These are phyloP conservation scores for Exidia glandulosa DNA, from an alignment of 768 basidiomycete genomes.

Conservation along the genomic window DNA sequence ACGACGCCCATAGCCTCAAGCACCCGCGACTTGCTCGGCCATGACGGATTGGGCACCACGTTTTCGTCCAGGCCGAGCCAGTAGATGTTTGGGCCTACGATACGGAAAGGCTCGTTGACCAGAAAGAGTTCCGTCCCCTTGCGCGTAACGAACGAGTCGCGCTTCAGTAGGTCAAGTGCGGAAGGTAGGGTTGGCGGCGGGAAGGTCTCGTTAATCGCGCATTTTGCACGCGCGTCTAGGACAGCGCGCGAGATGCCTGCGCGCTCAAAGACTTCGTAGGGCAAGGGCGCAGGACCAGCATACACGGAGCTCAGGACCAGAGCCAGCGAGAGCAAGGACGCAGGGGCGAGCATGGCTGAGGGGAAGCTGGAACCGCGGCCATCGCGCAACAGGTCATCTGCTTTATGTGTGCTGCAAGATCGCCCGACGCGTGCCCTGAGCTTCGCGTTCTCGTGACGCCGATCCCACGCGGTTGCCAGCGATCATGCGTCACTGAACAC, in stretches of 20 bases:
- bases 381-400: no score
- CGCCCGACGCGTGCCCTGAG: no score
- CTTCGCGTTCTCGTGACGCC: no score
- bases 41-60: constrained; percentile 14
- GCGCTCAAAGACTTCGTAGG: not conserved
- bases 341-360: no score
- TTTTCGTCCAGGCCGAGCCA: constrained; percentile 25
- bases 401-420: no score
- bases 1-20: constrained; percentile 16
- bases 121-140: constrained; percentile 5
- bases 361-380: no score
- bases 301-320: no score
- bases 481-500: no score
- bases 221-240: not conserved
- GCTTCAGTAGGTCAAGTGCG: constrained; percentile 3
- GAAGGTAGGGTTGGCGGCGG: not conserved
- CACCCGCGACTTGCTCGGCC: constrained; percentile 14
- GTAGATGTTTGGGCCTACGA: constrained; percentile 18
- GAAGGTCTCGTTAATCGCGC: not conserved
- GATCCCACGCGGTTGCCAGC: no score
- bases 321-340: no score
- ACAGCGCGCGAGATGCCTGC: not conserved
- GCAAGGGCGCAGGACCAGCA: no score
- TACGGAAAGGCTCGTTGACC: constrained; percentile 5
- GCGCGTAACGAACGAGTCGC: constrained; percentile 9